These are phyloP conservation scores for Neophaeococcomyces mojaviensis DNA, from an alignment of 2,329 filamentous ascomycete species.

Conservation along the genomic window DNA sequence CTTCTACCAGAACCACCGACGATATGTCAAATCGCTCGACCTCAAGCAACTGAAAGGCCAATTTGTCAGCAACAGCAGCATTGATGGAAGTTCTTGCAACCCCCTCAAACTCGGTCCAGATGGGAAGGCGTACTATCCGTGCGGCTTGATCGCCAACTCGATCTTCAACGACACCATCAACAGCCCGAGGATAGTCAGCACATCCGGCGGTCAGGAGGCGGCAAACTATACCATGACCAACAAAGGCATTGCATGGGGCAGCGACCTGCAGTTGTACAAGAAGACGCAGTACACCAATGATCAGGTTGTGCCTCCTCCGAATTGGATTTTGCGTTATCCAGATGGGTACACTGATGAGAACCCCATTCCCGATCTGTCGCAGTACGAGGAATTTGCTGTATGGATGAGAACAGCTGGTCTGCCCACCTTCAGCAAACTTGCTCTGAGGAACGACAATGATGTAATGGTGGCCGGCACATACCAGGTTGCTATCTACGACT, in stretches of 20 bases:
- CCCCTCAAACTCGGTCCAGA: constrained; percentile 53
- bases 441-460: constrained; percentile 67
- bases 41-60: constrained; percentile 73
- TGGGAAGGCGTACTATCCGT: constrained; percentile 80
- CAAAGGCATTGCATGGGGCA: constrained; percentile 75
- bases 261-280: constrained; percentile 73
- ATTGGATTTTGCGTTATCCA: constrained; percentile 69
- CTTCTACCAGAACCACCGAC: constrained; percentile 97
- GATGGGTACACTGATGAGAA: constrained; percentile 58
- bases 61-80: constrained; percentile 50
- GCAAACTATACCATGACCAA: constrained; percentile 68
- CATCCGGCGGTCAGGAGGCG: constrained; percentile 28
- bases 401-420: constrained; percentile 98
- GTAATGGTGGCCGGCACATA: constrained; percentile 66
- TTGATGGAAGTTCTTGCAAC: constrained; percentile 64
- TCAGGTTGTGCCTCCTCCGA: constrained; percentile 72
- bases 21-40: constrained; percentile 87
- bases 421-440: constrained; percentile 90
- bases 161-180: constrained; percentile 89
- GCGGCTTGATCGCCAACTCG: constrained; percentile 92
- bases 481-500: constrained; percentile 64
- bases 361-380: constrained; percentile 63
- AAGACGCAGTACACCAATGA: constrained; percentile 56
- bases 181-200: constrained; percentile 55
- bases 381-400: constrained; percentile 83